Conservation (phyloP, 805 yeast genomes). For the Saccharomycopsis microspora region DNA sequence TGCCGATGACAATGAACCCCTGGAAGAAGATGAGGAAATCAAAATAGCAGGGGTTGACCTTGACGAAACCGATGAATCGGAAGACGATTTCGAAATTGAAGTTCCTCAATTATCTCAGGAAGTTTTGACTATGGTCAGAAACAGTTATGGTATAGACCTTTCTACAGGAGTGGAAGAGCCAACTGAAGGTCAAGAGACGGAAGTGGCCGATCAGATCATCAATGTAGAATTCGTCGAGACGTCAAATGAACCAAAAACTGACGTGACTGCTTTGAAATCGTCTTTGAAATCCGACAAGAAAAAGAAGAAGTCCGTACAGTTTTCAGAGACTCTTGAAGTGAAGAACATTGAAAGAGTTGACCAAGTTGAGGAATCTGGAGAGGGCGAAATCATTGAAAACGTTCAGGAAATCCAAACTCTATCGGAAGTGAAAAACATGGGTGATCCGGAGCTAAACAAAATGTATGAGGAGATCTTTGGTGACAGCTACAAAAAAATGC, state of each 20-base stretch:
- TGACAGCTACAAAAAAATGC: conserved; percentile 9
- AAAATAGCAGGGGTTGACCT: background rate
- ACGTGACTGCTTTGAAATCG: background rate
- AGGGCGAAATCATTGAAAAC: background rate
- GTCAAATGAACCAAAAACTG: background rate
- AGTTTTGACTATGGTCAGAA: background rate
- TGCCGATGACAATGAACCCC: background rate
- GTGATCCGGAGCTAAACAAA: conserved; percentile 8
- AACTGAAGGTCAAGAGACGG: background rate
- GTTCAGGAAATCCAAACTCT: background rate
- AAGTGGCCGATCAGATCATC: conserved; percentile 12
- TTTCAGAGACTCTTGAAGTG: conserved; percentile 10
- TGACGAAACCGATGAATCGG: background rate
- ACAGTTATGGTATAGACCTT: background rate
- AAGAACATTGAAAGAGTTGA: conserved; percentile 3
- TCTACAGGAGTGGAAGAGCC: conserved; percentile 8
- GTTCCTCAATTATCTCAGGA: background rate
- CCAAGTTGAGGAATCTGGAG: background rate
- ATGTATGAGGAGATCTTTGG: conserved; percentile 15
- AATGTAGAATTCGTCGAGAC: conserved; percentile 1
- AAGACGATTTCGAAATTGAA: background rate
- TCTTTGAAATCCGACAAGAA: background rate
- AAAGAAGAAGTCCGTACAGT: conserved; percentile 10
- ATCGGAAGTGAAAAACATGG: background rate
- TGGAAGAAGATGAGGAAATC: background rate